These are phyloP conservation scores for Xerocomellus chrysenteron DNA, from an alignment of 768 basidiomycete species.

Conservation along the genomic window DNA sequence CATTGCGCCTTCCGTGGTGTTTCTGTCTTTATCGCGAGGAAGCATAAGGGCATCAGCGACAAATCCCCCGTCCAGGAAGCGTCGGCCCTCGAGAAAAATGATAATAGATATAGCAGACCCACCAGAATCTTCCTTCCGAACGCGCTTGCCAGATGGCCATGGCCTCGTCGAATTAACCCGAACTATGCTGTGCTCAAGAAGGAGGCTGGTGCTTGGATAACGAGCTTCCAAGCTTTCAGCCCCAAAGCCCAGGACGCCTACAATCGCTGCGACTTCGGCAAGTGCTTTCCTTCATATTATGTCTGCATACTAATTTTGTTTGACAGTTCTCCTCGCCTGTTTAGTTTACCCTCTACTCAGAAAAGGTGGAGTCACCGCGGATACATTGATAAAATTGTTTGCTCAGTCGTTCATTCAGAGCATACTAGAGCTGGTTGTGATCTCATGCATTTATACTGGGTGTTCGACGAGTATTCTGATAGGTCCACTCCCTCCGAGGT, in stretches of 20 bases:
- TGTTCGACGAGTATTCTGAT: conserved; percentile 54
- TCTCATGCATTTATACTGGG: conserved; percentile 50
- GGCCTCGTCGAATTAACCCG: background rate
- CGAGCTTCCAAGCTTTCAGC: conserved; percentile 6
- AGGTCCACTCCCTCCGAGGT: conserved; percentile 32
- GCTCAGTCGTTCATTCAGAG: conserved; percentile 1
- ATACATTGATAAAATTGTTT: background rate
- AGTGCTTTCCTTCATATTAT: background rate
- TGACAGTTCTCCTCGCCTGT: conserved; percentile 8
- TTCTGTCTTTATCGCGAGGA: too few species aligned
- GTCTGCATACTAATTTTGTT: background rate
- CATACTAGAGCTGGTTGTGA: conserved; percentile 42
- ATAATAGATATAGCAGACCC: background rate
- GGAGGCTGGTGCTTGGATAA: conserved; percentile 9
- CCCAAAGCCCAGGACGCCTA: conserved; percentile 14
- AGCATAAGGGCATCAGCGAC: background rate
- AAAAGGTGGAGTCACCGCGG: conserved; percentile 2
- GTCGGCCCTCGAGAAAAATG: background rate
- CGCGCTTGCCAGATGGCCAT: conserved; percentile 14
- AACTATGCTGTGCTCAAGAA: background rate
- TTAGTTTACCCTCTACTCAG: conserved; percentile 4
- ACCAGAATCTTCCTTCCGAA: conserved; percentile 11
- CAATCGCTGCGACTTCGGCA: conserved; percentile 11
- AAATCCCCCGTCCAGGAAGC: too few species aligned
- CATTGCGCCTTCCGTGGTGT: background rate